Evolutionary conservation across 2,329 filamentous ascomycete species (phyloP).

Genomic region (Onygena corvina): DNA sequence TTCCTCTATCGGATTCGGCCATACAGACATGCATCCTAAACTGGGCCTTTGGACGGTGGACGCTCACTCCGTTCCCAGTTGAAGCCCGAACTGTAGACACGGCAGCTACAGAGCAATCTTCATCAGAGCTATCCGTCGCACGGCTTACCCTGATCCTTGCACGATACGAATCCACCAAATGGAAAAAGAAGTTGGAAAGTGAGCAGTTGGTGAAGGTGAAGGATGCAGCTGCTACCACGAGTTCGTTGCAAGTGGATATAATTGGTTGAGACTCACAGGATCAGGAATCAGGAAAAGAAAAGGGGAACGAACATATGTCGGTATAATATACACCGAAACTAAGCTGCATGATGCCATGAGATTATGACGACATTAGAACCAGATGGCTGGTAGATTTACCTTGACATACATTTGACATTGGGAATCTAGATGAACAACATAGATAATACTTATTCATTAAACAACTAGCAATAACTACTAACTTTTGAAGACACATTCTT

Average conservation of each 20-base stretch:
- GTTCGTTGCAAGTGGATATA: slow-evolving; percentile 25
- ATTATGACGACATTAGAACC: slow-evolving; percentile 1
- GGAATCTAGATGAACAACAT: background rate
- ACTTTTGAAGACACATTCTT: background rate
- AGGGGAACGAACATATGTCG: background rate
- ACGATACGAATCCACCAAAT: slow-evolving; percentile 37
- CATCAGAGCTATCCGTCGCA: slow-evolving; percentile 19
- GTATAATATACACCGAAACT: background rate
- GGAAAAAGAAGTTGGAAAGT: slow-evolving; percentile 38
- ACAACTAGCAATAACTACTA: background rate
- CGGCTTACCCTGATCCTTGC: slow-evolving; percentile 38
- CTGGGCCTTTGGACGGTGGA: slow-evolving; percentile 97
- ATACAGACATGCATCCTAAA: slow-evolving; percentile 70
- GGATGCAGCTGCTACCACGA: background rate
- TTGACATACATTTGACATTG: background rate
- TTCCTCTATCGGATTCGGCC: slow-evolving; percentile 22
- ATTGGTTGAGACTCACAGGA: slow-evolving; percentile 1
- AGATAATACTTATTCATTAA: background rate
- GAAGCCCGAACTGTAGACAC: background rate
- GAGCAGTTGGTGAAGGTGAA: slow-evolving; percentile 24
- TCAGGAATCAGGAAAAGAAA: background rate
- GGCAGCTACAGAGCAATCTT: slow-evolving; percentile 1
- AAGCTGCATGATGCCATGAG: background rate
- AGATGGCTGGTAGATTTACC: background rate
- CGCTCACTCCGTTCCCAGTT: slow-evolving; percentile 53